These are phyloP conservation scores for Tripterygium wilfordii DNA, from an alignment of 177 flowering plant species.

Conservation along the genomic window DNA sequence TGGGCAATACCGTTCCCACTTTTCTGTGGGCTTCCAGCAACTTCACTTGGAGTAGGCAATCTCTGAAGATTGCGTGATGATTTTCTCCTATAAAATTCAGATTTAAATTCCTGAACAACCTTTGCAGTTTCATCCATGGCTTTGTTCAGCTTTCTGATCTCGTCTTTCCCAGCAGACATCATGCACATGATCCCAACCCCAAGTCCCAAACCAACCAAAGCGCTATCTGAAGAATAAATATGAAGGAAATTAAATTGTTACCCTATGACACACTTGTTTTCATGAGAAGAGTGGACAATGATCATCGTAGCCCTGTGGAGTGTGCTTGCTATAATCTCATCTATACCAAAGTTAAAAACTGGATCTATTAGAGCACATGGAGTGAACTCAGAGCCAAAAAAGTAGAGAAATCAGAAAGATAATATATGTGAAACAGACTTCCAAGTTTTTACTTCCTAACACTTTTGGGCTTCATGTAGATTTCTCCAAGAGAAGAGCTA, in stretches of 20 bases:
- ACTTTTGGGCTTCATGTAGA: no score
- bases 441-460: no score
- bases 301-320: no score
- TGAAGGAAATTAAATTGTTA: neutral
- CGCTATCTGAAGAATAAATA: constrained; percentile 29
- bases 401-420: neutral
- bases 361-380: no score
- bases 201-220: constrained; percentile 56
- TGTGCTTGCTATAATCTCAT: no score
- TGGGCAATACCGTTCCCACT: constrained; percentile 10
- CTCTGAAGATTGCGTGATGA: constrained; percentile 14
- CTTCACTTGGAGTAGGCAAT: constrained; percentile 13
- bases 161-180: constrained; percentile 69
- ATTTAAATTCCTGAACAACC: constrained; percentile 50
- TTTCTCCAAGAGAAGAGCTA: no score
- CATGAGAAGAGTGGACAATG: no score
- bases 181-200: constrained; percentile 66
- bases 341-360: no score
- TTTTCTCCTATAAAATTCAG: constrained; percentile 51
- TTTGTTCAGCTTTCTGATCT: constrained; percentile 47
- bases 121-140: constrained; percentile 56
- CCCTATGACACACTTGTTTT: neutral
- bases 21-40: constrained; percentile 6
- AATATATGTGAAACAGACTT: no score
- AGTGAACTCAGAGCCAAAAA: neutral